Percentiles rank a stretch among this genome's conserved stretches.
phyloP scores from a whole-genome alignment of 371 early-diverging fungal genomes.

The Mortierella sp. region DNA sequence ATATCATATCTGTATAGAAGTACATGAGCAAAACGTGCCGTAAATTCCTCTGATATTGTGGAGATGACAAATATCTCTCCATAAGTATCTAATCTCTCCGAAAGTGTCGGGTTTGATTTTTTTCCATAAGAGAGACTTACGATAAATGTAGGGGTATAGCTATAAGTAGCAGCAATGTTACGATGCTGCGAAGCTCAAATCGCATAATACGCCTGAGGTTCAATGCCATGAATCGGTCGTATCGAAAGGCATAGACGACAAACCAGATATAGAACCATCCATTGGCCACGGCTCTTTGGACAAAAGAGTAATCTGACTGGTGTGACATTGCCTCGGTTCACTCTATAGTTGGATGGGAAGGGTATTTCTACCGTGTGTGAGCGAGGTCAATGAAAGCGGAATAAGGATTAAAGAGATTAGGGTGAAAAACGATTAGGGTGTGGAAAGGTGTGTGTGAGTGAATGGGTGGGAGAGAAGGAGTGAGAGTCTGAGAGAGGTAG shows the following conservation, averaged over 20 bases:
- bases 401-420: background rate
- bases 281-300: conserved; percentile 22
- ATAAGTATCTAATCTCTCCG: too few species aligned
- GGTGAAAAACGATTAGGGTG: background rate
- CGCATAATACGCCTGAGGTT: conserved; percentile 25
- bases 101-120: too few species aligned
- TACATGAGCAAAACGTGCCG: background rate
- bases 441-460: background rate
- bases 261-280: conserved; percentile 44
- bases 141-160: conserved; percentile 28
- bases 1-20: conserved; percentile 32
- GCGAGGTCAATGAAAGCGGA: background rate
- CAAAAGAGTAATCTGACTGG: conserved; percentile 32
- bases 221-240: conserved; percentile 34
- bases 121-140: conserved; percentile 20
- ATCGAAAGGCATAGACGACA: conserved; percentile 26
- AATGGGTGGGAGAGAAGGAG: background rate
- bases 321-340: conserved; percentile 23
- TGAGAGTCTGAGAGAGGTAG: conserved; percentile 5
- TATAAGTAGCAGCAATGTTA: conserved; percentile 29
- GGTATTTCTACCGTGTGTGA: background rate
- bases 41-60: too few species aligned
- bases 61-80: too few species aligned
- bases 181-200: conserved; percentile 42
- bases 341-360: background rate